Conservation (phyloP, 805 yeast species). For the Saturnispora gosingensis region DNA sequence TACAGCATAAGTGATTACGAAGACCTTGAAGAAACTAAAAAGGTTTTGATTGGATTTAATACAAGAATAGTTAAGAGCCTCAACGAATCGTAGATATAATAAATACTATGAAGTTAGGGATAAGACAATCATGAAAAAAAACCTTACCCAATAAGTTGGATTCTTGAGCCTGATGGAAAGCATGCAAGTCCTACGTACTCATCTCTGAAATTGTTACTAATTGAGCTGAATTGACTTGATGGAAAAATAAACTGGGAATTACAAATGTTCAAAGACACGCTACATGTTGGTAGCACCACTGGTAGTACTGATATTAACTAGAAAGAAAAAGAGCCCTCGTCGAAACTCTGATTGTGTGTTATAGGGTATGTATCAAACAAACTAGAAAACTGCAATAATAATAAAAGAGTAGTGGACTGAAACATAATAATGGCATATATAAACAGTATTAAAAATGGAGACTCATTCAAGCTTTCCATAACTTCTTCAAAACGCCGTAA, state of each 20-base stretch:
- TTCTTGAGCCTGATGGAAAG: no score
- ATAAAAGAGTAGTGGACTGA: background rate
- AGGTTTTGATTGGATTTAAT: background rate
- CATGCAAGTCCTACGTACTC: no score
- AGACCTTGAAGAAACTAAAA: background rate
- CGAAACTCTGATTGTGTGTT: background rate
- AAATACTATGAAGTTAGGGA: background rate
- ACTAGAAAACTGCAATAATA: background rate
- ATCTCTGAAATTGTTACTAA: no score
- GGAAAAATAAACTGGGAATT: no score
- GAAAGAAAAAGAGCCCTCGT: background rate
- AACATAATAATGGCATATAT: background rate
- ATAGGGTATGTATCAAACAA: slow-evolving; percentile 1
- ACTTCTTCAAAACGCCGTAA: slow-evolving; percentile 31
- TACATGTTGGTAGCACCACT: no score
- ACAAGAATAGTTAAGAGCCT: background rate
- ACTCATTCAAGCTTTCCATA: slow-evolving; percentile 26
- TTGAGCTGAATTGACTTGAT: no score
- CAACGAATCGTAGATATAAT: background rate
- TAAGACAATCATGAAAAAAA: background rate
- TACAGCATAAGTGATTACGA: background rate
- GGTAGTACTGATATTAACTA: no score
- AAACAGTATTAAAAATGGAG: background rate
- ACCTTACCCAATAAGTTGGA: background rate
- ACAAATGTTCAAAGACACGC: no score